These are phyloP conservation scores for Exophiala sideris DNA, from an alignment of 2,329 filamentous ascomycete genomes.

Conservation along the genomic window DNA sequence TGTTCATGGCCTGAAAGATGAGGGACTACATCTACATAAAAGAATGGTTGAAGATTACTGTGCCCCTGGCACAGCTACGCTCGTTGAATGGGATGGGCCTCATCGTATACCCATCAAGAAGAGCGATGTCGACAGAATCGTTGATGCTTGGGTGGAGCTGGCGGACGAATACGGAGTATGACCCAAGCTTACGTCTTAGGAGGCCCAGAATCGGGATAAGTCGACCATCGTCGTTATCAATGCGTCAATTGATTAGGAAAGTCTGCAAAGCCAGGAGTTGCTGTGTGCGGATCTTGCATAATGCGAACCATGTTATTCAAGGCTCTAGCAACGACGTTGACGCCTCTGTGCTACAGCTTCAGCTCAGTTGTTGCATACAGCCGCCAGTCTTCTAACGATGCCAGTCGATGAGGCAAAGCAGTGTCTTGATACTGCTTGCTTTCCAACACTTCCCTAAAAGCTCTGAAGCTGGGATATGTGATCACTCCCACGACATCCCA, in stretches of 20 bases:
- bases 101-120: conserved; percentile 69
- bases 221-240: too few species aligned
- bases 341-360: background rate
- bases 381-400: background rate
- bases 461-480: background rate
- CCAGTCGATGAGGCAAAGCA: background rate
- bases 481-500: conserved; percentile 2
- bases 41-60: conserved; percentile 59
- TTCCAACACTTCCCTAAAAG: background rate
- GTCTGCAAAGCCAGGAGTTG: too few species aligned
- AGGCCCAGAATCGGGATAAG: too few species aligned
- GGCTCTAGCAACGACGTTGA: too few species aligned
- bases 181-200: background rate
- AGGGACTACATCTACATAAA: conserved; percentile 58
- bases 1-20: conserved; percentile 63
- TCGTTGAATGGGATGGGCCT: conserved; percentile 71
- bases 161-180: conserved; percentile 48
- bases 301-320: too few species aligned
- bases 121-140: conserved; percentile 59
- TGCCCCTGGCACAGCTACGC: conserved; percentile 48
- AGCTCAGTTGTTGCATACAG: background rate
- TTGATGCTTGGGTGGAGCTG: conserved; percentile 51
- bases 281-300: too few species aligned
- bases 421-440: background rate
- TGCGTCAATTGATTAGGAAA: too few species aligned